Base-by-base conservation (phyloP, 2,329 filamentous ascomycete genomes). In the Clonostachys chloroleuca region DNA sequence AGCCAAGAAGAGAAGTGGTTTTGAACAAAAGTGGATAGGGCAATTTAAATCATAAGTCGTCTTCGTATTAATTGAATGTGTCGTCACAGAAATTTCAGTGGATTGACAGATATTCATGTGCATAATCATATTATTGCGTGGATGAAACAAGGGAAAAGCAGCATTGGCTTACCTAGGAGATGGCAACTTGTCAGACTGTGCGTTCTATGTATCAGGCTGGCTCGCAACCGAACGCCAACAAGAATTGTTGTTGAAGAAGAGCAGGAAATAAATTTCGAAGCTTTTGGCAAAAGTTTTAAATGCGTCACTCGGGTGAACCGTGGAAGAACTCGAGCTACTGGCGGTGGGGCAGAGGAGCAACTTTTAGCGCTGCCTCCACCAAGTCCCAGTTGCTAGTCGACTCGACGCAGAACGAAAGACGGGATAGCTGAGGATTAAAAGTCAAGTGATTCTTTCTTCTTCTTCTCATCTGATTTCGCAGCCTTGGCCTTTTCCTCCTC, bases 401-500 rank as follows among this genome's bases (percentile, higher is more conserved):
- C 24, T 30, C 8, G 24, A 30, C 24, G 8, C 24, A 8, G 24
- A 24, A 30, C 10, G 24, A 8, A 30, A 30, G 36, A n/a, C 5
- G 36, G 17, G 36, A 14, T 39, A 14, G 36, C 36, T 39, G 36
- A 18, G 14, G 36, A 12, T 39, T 3, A 39, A 39, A 39, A 39
- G 36, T 94, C 88, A 44, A 95, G 58, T 12, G 57, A 78, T 54
- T 87, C 83, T 48, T 76, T 74, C 56, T 89, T 89, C 45, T 89
- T 89, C 45, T 75, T 77, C 4, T 77, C 74, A 53, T 77, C 78
- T 51, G 65, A 67, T 44, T 78, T 62, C 36, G 67, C 62, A 37
- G 66, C 62, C 48, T 61, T 65, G 56, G 9, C 47, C 44, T 10
- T 30, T 30, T 10, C 24, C 24, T 30, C 24, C 7, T 51, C 69